Evolutionary conservation across 2,329 filamentous ascomycete species (phyloP).

Genomic region (Verticillium nonalfalfae): DNA sequence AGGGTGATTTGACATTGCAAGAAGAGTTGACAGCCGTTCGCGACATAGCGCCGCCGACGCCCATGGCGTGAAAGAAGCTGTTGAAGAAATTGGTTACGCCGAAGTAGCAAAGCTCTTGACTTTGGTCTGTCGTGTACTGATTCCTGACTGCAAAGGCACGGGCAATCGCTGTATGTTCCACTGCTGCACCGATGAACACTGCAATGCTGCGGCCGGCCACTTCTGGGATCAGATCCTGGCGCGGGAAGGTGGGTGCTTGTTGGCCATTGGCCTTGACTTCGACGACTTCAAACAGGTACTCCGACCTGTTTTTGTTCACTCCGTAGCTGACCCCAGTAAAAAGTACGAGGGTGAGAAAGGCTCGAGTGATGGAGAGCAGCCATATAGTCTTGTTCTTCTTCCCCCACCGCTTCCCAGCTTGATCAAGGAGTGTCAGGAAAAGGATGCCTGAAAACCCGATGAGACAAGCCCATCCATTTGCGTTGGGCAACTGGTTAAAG

Average conservation of each 20-base stretch:
- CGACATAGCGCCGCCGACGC: constrained; percentile 60
- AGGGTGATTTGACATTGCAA: constrained; percentile 54
- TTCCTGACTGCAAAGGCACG: constrained; percentile 58
- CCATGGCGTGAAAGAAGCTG: constrained; percentile 58
- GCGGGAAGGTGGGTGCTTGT: constrained; percentile 39
- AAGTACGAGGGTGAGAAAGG: constrained; percentile 53
- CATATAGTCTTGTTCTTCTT: constrained; percentile 50
- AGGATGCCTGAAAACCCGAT: constrained; percentile 53
- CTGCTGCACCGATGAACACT: constrained; percentile 52
- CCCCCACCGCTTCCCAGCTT: constrained; percentile 52
- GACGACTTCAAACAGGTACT: constrained; percentile 51
- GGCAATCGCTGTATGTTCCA: constrained; percentile 60
- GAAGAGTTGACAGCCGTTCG: constrained; percentile 62
- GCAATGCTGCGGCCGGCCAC: constrained; percentile 50
- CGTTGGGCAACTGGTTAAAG: constrained; percentile 47
- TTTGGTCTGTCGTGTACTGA: constrained; percentile 56
- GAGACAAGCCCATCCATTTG: constrained; percentile 36
- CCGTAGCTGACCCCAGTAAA: constrained; percentile 59
- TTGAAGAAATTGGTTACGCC: constrained; percentile 58
- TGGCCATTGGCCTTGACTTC: constrained; percentile 52
- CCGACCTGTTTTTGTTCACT: constrained; percentile 46
- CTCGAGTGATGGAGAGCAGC: constrained; percentile 53
- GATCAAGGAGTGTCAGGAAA: constrained; percentile 49
- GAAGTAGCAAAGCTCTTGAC: constrained; percentile 59
- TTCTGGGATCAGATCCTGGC: constrained; percentile 39